Base-by-base conservation (phyloP, 2,329 filamentous ascomycete genomes). In the Neofusicoccum sp. region DNA sequence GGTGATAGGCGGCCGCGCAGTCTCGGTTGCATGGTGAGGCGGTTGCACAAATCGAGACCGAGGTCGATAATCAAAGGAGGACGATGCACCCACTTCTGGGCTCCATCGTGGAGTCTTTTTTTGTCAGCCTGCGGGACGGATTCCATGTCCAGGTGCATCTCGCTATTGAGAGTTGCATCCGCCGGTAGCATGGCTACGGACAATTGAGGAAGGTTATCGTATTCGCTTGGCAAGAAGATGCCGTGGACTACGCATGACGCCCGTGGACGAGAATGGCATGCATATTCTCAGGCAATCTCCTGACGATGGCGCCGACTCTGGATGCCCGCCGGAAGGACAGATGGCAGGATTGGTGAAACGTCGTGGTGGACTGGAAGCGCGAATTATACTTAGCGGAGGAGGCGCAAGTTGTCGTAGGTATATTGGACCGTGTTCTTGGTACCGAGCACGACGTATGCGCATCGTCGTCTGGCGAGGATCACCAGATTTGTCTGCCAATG, bases 141-240 rank as follows among this genome's bases (percentile, higher is more conserved):
- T n/a, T n/a, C n/a, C n/a, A n/a, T n/a, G n/a, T n/a, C n/a, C n/a
- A n/a, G n/a, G n/a, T n/a, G n/a, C n/a, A n/a, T n/a, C n/a, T n/a
- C n/a, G n/a, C n/a, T n/a, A n/a, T n/a, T n/a, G n/a, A n/a, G n/a
- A n/a, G n/a, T n/a, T n/a, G n/a, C n/a, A n/a, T n/a, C n/a, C n/a
- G n/a, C n/a, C n/a, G n/a, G n/a, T n/a, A n/a, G n/a, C n/a, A n/a
- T n/a, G n/a, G n/a, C n/a, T n/a, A n/a, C n/a, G n/a, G 51, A 33
- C 36, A 31, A 16, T n/a, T 56, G 36, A 31, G 51, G 33, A 41
- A 56, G 51, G 51, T 43, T 41, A 20, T 56, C 51, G 51, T 56
- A 56, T 56, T 56, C 51, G 51, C 26, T 24, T 43, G 38, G 38
- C 14, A 7, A 33, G 33, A 16, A 16, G 49, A 12, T 38, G 48